Evolutionary conservation across 2,329 filamentous ascomycete genomes (phyloP).

Genomic region (Cercospora nicotianae): DNA sequence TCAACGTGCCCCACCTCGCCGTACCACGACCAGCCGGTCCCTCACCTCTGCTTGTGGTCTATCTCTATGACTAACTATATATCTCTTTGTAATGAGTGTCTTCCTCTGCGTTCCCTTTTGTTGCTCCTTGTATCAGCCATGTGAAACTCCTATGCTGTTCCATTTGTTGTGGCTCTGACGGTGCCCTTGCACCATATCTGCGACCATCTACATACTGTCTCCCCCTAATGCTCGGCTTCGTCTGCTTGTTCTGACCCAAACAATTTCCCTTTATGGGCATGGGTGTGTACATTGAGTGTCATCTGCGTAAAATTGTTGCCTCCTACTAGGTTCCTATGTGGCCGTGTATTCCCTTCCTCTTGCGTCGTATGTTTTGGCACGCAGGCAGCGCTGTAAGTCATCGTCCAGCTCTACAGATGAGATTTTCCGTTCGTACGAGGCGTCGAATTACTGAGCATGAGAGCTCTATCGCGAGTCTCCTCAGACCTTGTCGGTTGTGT

Average conservation of each 20-base stretch:
- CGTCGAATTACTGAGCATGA: slow-evolving; percentile 16
- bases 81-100: not conserved
- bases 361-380: slow-evolving; percentile 13
- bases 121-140: too few relatives aligned
- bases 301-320: too few relatives aligned
- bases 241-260: too few relatives aligned
- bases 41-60: slow-evolving; percentile 12
- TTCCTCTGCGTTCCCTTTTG: too few relatives aligned
- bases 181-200: too few relatives aligned
- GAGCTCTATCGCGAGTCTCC: slow-evolving; percentile 13
- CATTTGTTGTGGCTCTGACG: not conserved
- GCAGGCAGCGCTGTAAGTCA: slow-evolving; percentile 13
- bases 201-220: too few relatives aligned
- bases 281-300: too few relatives aligned
- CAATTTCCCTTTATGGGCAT: too few relatives aligned
- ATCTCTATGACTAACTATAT: slow-evolving; percentile 10
- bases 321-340: too few relatives aligned
- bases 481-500: slow-evolving; percentile 10
- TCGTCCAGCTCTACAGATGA: slow-evolving; percentile 12
- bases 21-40: slow-evolving; percentile 17
- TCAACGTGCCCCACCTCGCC: slow-evolving; percentile 14
- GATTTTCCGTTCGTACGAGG: slow-evolving; percentile 14
- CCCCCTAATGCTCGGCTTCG: not conserved
- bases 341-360: slow-evolving; percentile 11
- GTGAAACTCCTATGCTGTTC: too few relatives aligned